Evolutionary conservation across 495 filamentous ascomycete species (phyloP).

Genomic region (Annulohypoxylon bovei): DNA sequence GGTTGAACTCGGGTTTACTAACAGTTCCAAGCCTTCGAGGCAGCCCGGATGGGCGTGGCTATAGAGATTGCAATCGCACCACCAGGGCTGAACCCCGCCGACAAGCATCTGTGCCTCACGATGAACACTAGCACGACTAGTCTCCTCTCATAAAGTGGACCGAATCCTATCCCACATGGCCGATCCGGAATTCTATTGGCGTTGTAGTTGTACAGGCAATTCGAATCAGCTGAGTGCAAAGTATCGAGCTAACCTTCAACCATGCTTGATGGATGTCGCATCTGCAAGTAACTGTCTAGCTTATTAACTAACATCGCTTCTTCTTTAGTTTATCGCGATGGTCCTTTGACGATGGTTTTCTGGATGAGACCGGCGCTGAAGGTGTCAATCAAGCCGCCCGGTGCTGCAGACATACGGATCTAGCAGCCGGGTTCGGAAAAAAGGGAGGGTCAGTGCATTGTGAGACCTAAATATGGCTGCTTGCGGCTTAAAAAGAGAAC

Average conservation of each 20-base stretch:
- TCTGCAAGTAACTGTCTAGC: neutral
- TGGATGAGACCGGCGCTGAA: constrained; percentile 3
- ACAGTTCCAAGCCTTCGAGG: neutral
- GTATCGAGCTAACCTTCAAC: neutral
- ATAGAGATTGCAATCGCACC: constrained; percentile 5
- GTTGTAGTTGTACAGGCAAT: neutral
- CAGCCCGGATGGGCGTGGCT: neutral
- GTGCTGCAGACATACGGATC: constrained; percentile 25
- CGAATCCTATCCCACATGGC: constrained; percentile 3
- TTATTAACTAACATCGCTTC: neutral
- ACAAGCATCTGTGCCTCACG: constrained; percentile 21
- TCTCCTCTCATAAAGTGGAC: constrained; percentile 12
- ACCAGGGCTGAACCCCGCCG: constrained; percentile 18
- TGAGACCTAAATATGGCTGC: constrained; percentile 4
- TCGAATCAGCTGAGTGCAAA: constrained; percentile 1
- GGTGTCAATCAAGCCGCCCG: constrained; percentile 11
- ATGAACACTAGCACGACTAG: constrained; percentile 23
- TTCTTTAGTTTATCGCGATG: neutral
- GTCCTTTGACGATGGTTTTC: neutral
- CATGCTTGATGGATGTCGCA: neutral
- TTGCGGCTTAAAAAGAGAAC: constrained; percentile 25
- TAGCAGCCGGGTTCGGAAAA: constrained; percentile 24
- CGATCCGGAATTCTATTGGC: constrained; percentile 13
- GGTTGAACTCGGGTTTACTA: neutral
- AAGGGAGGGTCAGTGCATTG: constrained; percentile 8